Percentiles rank a stretch among this genome's conserved stretches.
Conservation (phyloP, 257 asterid species). For the Solanum medicagineum region DNA sequence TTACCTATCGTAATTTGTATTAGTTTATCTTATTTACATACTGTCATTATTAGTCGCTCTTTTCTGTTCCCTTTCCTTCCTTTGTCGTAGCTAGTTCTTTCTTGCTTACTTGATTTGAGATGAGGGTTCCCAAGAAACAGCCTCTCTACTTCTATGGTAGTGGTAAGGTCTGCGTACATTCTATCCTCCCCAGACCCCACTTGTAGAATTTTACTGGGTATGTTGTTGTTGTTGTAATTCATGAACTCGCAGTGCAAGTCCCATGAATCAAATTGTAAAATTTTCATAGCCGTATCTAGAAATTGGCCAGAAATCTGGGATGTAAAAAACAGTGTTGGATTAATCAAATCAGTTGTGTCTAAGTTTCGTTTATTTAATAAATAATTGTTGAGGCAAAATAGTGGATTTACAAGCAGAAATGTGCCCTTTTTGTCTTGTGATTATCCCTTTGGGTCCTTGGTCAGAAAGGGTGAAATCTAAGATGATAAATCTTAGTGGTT, state of each 20-base stretch:
- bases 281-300: background rate
- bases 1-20: too few relatives aligned
- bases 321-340: background rate
- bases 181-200: too few relatives aligned
- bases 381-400: background rate
- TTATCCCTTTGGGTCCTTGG: background rate
- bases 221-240: too few relatives aligned
- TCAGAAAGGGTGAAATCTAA: background rate
- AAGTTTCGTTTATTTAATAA: background rate
- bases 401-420: background rate
- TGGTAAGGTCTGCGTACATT: too few relatives aligned
- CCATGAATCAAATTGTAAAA: background rate
- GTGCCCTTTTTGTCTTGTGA: background rate
- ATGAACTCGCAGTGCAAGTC: background rate
- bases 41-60: too few relatives aligned
- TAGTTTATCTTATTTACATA: too few relatives aligned
- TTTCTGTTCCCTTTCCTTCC: too few relatives aligned
- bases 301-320: background rate
- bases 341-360: background rate
- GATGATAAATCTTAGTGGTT: background rate
- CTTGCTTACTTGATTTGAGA: too few relatives aligned
- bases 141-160: too few relatives aligned
- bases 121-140: too few relatives aligned
- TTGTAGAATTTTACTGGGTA: too few relatives aligned
- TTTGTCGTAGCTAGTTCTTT: too few relatives aligned